Evolutionary conservation across 495 filamentous ascomycete species (phyloP).

Genomic region (Penicillium manginii): DNA sequence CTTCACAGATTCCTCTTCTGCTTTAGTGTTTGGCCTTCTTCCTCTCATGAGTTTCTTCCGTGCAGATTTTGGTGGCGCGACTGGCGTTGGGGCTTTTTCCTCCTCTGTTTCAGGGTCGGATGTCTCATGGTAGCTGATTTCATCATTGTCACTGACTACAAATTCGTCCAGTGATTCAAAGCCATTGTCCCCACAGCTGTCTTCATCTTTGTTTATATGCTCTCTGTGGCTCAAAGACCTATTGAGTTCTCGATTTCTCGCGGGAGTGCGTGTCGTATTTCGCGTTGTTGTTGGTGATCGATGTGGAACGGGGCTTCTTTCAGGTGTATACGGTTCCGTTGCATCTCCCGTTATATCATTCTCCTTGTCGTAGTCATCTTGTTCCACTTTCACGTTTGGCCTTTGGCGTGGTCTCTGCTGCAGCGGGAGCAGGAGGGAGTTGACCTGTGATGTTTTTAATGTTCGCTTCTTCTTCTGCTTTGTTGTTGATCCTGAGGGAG

Average conservation of each 20-base stretch:
- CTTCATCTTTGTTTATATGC: conserved; percentile 20
- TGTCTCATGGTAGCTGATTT: conserved; percentile 43
- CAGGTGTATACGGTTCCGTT: conserved; percentile 13
- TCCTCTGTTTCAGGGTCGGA: conserved; percentile 39
- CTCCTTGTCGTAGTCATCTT: conserved; percentile 48
- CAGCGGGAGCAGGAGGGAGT: conserved; percentile 40
- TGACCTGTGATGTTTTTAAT: conserved; percentile 38
- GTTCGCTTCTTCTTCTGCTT: conserved; percentile 31
- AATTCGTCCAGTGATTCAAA: conserved; percentile 48
- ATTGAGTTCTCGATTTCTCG: conserved; percentile 15
- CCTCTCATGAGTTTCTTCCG: conserved; percentile 44
- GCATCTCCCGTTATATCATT: conserved; percentile 41
- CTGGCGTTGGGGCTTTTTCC: conserved; percentile 26
- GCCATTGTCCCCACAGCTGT: conserved; percentile 34
- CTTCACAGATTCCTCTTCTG: conserved; percentile 19
- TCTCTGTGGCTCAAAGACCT: conserved; percentile 20
- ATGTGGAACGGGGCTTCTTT: conserved; percentile 24
- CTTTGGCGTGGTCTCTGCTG: conserved; percentile 28
- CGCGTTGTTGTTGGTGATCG: conserved; percentile 32
- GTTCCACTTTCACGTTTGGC: conserved; percentile 32
- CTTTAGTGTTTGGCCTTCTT: conserved; percentile 30
- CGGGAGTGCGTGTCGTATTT: conserved; percentile 15
- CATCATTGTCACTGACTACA: conserved; percentile 52
- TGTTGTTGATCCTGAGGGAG: conserved; percentile 10
- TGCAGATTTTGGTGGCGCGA: conserved; percentile 30